Conservation (phyloP, 2,329 filamentous ascomycete genomes). For the Phaeomoniella chlamydospora region DNA sequence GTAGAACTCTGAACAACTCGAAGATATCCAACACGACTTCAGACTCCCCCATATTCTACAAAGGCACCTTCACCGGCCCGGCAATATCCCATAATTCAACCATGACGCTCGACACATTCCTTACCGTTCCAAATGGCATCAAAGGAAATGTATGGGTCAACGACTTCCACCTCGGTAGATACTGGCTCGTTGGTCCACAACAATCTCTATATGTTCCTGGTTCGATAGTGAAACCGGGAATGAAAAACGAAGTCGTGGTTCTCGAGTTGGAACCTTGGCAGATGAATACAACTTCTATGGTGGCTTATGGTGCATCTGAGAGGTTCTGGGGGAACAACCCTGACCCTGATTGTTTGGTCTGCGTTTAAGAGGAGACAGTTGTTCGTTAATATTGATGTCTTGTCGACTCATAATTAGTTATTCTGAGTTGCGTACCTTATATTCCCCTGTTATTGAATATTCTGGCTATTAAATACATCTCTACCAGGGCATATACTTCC, state of each 20-base stretch:
- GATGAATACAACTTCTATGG: constrained; percentile 4
- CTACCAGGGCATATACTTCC: too few relatives aligned
- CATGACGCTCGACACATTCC: constrained; percentile 19
- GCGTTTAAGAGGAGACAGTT: too few relatives aligned
- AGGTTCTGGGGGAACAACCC: constrained; percentile 17
- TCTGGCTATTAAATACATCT: too few relatives aligned
- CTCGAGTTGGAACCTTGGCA: constrained; percentile 27
- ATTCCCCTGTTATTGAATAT: too few relatives aligned
- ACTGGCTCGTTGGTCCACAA: constrained; percentile 33
- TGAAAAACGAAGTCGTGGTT: constrained; percentile 26
- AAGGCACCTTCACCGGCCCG: constrained; percentile 15
- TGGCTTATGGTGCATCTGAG: constrained; percentile 9
- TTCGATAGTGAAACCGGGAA: constrained; percentile 17
- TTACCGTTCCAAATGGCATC: constrained; percentile 23
- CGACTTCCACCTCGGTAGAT: constrained; percentile 29
- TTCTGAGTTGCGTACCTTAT: too few relatives aligned
- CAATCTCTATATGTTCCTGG: constrained; percentile 33
- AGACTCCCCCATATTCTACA: constrained; percentile 13
- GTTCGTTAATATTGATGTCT: too few relatives aligned
- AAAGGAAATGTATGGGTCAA: constrained; percentile 35
- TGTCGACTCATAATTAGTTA: too few relatives aligned
- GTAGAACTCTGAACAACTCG: neutral
- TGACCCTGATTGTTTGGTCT: constrained; percentile 15
- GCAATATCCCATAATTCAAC: constrained; percentile 4
- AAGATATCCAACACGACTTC: neutral